Evolutionary conservation across 306 rosid species (phyloP).

Genomic region (apple (Malus domestica)): ASM211411v1 NC_041801.1:37208001-37208500

Average conservation of each 20-base stretch:
- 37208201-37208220: neutral
- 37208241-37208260: constrained; percentile 41
- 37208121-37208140: no score
- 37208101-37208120: neutral
- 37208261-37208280: constrained; percentile 81
- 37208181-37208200: neutral
- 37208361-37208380: constrained; percentile 13
- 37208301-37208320: constrained; percentile 49
- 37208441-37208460: no score
- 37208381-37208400: constrained; percentile 9
- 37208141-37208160: neutral
- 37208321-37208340: constrained; percentile 66
- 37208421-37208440: neutral
- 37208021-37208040: neutral
- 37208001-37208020: neutral
- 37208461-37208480: no score
- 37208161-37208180: neutral
- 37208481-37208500: no score
- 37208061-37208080: no score
- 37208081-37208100: no score
- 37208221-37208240: constrained; percentile 26
- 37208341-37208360: constrained; percentile 85
- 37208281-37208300: constrained; percentile 91
- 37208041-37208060: neutral
- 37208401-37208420: constrained; percentile 29